phyloP scores from a whole-genome alignment of 1,139 yeast species.

The Wickerhamiella pararugosa region DNA sequence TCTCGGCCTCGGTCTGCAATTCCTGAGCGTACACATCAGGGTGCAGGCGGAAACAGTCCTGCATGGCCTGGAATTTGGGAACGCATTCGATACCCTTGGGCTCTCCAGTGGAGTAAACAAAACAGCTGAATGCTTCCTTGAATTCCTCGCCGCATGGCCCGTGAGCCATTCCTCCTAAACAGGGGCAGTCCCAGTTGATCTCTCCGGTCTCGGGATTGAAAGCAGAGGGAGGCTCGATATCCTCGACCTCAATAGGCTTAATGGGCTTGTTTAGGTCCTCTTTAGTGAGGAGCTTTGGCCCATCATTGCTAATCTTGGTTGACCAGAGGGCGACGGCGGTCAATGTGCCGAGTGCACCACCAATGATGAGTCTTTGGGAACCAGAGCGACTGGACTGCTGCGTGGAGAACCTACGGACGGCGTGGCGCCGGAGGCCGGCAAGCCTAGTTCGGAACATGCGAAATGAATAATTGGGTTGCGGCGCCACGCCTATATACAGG shows the following conservation, averaged over 20 bases:
- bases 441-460: too few species aligned
- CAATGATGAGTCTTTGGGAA: too few species aligned
- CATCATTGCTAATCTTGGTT: background rate
- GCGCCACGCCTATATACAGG: too few species aligned
- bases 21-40: slow-evolving; percentile 95
- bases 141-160: slow-evolving; percentile 99
- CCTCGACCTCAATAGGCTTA: slow-evolving; percentile 7
- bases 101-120: slow-evolving; percentile 85
- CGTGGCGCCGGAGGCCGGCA: too few species aligned
- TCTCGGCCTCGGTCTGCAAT: slow-evolving; percentile 25
- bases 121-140: slow-evolving; percentile 91
- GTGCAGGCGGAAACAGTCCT: slow-evolving; percentile 80
- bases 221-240: slow-evolving; percentile 30
- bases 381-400: too few species aligned
- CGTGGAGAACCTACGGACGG: too few species aligned
- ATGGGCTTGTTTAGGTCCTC: slow-evolving; percentile 1
- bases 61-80: slow-evolving; percentile 84
- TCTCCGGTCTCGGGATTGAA: slow-evolving; percentile 97
- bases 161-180: slow-evolving; percentile 97
- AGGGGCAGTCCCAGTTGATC: slow-evolving; percentile 99
- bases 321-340: too few species aligned
- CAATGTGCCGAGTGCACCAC: too few species aligned
- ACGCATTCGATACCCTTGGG: slow-evolving; percentile 97
- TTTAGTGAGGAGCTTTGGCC: slow-evolving; percentile 6
- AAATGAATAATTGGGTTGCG: too few species aligned